Evolutionary conservation across 148 eudicot genomes (phyloP), one percentile per base, ranked within the genome.

Genomic region (Amaranthus palmeri): DNA sequence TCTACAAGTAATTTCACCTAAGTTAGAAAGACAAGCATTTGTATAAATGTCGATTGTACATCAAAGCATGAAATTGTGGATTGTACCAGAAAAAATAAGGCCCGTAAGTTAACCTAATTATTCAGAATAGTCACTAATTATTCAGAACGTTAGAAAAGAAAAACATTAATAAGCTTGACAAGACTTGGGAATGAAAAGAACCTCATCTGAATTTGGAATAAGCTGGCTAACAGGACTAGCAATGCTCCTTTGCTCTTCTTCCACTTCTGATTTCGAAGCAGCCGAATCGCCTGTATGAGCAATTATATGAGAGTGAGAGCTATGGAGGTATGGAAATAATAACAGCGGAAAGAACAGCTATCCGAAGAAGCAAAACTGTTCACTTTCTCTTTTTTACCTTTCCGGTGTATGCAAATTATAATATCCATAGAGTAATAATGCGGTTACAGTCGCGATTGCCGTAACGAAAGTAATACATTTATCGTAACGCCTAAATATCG

Each of bases 1-100:
- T 88, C 81, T 43, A 93, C 78, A 71, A 93, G 92, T 80, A 79
- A 79, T 76, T 86, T 81, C 85, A 93, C 95, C 98, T 93, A 91
- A 71, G 65, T 74, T 69, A 42, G 49, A 42, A 13, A 41, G 58
- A 50, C 10, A 41, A 74, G 81, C 36, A 43, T n/a, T 74, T 64
- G 65, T 12, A 40, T 64, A 43, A 58, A 51, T 10, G 54, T 12
- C 6, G 36, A 25, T 25, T 25, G 13, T 49, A 6, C 43, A 50
- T 50, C 44, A 67, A 6, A 45, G 15, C 70, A 67, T 1, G 1
- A 0, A 67, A 18, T 25, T 67, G 5, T 10, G 36, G 51, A 18
- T 25, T 67, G 5, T 10, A 51, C 70, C 42, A 67, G 44, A 17
- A 67, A 67, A 10, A 67, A 12, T 17, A n/a, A 9, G 9, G 69